Base-by-base conservation (phyloP, 352 stramenopile genomes). In the Phytopythium aichiense region DNA sequence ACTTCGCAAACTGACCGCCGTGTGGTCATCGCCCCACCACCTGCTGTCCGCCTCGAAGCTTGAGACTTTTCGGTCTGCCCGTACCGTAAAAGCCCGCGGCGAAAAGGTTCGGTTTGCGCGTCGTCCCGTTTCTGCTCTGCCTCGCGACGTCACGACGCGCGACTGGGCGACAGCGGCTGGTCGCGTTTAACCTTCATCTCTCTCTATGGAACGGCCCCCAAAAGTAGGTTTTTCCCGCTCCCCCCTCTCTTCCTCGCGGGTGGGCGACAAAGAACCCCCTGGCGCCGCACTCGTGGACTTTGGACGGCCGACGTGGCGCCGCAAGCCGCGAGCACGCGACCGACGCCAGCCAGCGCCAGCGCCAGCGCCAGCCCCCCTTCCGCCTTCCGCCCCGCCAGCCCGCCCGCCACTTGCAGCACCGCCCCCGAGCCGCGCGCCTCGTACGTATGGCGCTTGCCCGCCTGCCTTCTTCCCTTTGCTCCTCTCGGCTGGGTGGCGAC, bases 241-340 rank as follows among this genome's bases (percentile, higher is more conserved):
- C 16, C 31, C 22, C 30, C 35, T n/a, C 35, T 11, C 35, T 40
- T 52, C 54, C 25, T 37, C 38, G 15, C 46, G 46, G 46, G 46
- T 33, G 40, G 40, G 25, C 48, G 48, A 38, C 51, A 38, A 56
- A 56, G 49, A 56, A 23, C 37, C 54, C 38, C 7, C 37, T n/a
- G 54, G 22, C 28, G 46, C 46, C 46, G 13, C 42, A 58, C 52
- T 58, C 33, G 12, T 35, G 54, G 54, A 50, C 37, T 60, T 60
- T 31, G 54, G 54, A 60, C 54, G 54, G 54, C 54, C 54, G 54
- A 60, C 54, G 54, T 60, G 54, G 54, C 54, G 54, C 38, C 8
- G 48, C 25, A 18, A 18, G 25, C 48, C 6, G 48, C 48, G 30
- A 54, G 48, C 33, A 38, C 33, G 48, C 23, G 33, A 54, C n/a